Percentiles rank a stretch among this genome's conserved stretches.
phyloP scores from a whole-genome alignment of 176 grass and related monocot species.

The Ensete glaucum region DNA sequence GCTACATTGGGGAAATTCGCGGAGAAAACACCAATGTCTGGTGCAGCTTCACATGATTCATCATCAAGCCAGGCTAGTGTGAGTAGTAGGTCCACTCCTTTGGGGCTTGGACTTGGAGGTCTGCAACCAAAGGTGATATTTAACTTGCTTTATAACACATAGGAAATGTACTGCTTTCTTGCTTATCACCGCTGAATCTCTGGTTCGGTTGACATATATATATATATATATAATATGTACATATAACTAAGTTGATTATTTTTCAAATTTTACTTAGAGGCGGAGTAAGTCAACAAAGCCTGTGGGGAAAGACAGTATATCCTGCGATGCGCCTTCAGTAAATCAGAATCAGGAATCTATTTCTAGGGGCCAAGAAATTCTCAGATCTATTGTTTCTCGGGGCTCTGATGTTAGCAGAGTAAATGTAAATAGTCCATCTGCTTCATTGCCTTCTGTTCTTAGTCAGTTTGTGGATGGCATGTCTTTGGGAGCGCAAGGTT shows the following conservation, averaged over 20 bases:
- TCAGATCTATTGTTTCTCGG: constrained; percentile 44
- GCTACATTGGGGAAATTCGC: constrained; percentile 33
- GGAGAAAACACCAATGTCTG: constrained; percentile 6
- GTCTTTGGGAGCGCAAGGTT: constrained; percentile 27
- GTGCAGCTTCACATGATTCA: constrained; percentile 25
- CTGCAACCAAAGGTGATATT: constrained; percentile 65
- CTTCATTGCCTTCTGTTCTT: constrained; percentile 13
- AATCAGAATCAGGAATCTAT: constrained; percentile 36
- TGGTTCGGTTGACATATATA: no score
- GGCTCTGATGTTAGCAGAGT: constrained; percentile 18
- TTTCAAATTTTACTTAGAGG: constrained; percentile 35
- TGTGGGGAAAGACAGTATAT: constrained; percentile 21
- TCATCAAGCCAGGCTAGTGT: constrained; percentile 26
- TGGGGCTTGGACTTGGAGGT: constrained; percentile 72
- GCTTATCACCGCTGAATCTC: no score
- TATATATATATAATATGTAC: not conserved
- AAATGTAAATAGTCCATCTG: constrained; percentile 3
- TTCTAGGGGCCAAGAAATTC: constrained; percentile 45
- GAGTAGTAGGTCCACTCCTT: constrained; percentile 36
- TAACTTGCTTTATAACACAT: no score
- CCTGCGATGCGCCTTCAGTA: constrained; percentile 23
- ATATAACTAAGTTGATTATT: not conserved
- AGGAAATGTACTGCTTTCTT: no score
- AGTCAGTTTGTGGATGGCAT: constrained; percentile 23
- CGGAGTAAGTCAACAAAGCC: constrained; percentile 27